These are phyloP conservation scores for Funneliformis geosporum DNA, from an alignment of 192 early-diverging fungal genomes.

Conservation along the genomic window DNA sequence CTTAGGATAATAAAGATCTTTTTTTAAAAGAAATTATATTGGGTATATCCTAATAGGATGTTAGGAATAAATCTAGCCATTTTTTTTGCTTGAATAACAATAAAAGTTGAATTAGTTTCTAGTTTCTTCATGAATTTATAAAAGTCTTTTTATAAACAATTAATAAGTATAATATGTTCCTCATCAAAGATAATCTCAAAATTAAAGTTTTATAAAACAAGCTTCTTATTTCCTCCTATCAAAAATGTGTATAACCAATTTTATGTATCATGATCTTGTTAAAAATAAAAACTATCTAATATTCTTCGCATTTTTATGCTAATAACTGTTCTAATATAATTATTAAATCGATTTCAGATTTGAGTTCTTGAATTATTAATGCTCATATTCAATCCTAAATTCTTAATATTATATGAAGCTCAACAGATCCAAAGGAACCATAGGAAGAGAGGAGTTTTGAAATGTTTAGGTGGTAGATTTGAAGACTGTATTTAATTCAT, in stretches of 20 bases:
- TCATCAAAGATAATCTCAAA: not conserved
- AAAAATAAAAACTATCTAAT: not conserved
- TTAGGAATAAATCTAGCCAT: conserved; percentile 2
- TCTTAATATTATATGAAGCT: not conserved
- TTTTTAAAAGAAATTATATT: not conserved
- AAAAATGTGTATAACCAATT: not conserved
- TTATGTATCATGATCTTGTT: not conserved
- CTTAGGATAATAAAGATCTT: not conserved
- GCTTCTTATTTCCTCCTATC: not conserved
- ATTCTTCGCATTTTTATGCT: not conserved
- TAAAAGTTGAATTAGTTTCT: not conserved
- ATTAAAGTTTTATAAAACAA: not conserved
- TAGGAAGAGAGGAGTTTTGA: not conserved
- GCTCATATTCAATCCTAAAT: not conserved
- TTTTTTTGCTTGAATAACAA: not conserved
- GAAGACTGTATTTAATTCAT: too few relatives aligned
- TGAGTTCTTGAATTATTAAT: conserved; percentile 8
- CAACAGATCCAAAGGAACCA: not conserved
- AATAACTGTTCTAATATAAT: not conserved
- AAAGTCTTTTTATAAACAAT: not conserved
- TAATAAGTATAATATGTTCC: not conserved
- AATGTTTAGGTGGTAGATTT: not conserved
- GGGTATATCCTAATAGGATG: not conserved
- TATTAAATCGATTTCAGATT: not conserved
- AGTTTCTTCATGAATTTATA: not conserved